Base-by-base conservation (phyloP, 2,329 filamentous ascomycete genomes). In the Cryphonectria naterciae region DNA sequence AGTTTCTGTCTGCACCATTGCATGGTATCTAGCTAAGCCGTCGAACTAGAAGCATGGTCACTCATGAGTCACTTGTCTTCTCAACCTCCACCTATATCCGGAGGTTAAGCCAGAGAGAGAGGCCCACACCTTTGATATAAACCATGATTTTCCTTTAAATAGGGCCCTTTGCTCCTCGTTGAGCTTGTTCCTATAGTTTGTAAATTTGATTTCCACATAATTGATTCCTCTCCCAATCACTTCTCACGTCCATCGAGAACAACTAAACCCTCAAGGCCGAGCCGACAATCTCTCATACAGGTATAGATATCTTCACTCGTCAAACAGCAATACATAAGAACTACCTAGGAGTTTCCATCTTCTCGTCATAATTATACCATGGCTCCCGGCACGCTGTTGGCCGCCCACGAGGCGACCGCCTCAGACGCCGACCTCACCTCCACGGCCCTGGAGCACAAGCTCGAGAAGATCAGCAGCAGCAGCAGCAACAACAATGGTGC, bases 341-440 rank as follows among this genome's bases (percentile, higher is more conserved):
- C 10, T 35, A 58, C 28, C 13, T 19, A 7, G 28, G 54, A 49
- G 15, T 32, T 32, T 19, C 15, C 28, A 15, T 19, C 28, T 58
- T 1, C 25, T 32, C 54, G 39, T 19, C 6, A 10, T 11, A 49
- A 17, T 11, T 22, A 49, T 64, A 69, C 46, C 63, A 79, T 79
- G 78, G 74, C 78, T 63, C 77, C 77, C 52, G 76, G 76, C n/a
- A 75, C 75, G 28, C 69, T 72, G 46, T 62, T 73, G 41, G 75
- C 85, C 58, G 85, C 73, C 82, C 54, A 78, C 69, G 78, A 80
- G 62, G 75, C 75, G 52, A 78, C 80, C 70, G 80, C 82, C 70
- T 84, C 85, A 74, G 85, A 86, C 65, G 75, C 85, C 74, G 83
- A 87, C 79, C 81, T 88, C 74, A 87, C 85, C 52, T 82, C 85